Evolutionary conservation across 2,329 filamentous ascomycete species (phyloP).

Genomic region (Arthroderma sp.): DNA sequence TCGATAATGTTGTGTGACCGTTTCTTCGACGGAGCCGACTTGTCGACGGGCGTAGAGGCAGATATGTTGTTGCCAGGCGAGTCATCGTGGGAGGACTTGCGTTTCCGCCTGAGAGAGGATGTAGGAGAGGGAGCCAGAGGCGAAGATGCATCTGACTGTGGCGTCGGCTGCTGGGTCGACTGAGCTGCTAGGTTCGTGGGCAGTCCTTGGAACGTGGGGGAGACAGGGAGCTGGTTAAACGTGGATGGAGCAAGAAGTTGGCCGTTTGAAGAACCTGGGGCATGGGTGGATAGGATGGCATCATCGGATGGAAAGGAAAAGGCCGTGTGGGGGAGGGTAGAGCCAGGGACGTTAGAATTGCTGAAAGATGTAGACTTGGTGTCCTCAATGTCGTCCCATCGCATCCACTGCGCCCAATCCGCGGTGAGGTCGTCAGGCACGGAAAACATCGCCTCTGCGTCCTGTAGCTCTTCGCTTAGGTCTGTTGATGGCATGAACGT

Average conservation of each 20-base stretch:
- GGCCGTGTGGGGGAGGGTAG: neutral
- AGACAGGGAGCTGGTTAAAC: slow-evolving; percentile 4
- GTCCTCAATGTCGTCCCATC: slow-evolving; percentile 32
- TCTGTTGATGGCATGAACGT: slow-evolving; percentile 4
- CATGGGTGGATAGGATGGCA: slow-evolving; percentile 5
- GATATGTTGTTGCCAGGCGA: slow-evolving; percentile 35
- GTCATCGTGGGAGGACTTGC: slow-evolving; percentile 9
- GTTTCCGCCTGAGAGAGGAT: slow-evolving; percentile 7
- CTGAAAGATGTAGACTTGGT: slow-evolving; percentile 20
- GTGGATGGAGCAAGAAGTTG: neutral
- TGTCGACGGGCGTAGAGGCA: slow-evolving; percentile 32
- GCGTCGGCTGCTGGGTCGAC: neutral
- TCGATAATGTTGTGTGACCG: slow-evolving; percentile 98
- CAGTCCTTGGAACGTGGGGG: slow-evolving; percentile 5
- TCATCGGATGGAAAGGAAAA: slow-evolving; percentile 10
- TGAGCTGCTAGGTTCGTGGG: neutral
- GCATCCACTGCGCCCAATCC: slow-evolving; percentile 37
- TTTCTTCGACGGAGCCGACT: slow-evolving; percentile 64
- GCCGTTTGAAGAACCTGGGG: neutral
- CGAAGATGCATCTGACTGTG: slow-evolving; percentile 2
- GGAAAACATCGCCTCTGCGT: neutral
- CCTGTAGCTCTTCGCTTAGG: slow-evolving; percentile 7
- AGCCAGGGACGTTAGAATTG: neutral
- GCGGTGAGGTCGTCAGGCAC: slow-evolving; percentile 22
- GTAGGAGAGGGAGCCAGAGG: slow-evolving; percentile 8